Evolutionary conservation across 495 filamentous ascomycete genomes (phyloP), one percentile per base, ranked within the genome.

Genomic region (Chaetomium tenue): DNA sequence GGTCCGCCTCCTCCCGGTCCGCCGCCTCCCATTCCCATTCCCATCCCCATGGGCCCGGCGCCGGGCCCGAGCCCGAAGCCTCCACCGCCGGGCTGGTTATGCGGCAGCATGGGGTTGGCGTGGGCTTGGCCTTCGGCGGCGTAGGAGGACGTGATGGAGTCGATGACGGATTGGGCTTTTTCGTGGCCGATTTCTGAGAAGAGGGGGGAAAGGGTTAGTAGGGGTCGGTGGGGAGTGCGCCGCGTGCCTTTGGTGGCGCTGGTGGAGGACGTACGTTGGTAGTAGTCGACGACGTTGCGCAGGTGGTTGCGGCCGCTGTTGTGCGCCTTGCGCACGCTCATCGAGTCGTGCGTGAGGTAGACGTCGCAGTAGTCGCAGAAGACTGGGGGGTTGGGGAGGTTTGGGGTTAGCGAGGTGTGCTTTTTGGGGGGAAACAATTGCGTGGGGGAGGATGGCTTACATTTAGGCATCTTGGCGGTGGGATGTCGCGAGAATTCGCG

Each of bases 291-390:
- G 15, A 98, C 94, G 75, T 98, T 98, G 66, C 95, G 89, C 55
- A 98, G 82, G 72, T 98, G 94, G 78, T 98, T 98, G 53, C 93
- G 86, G 63, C 94, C 94, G 70, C 86, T 89, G 82, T 98, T 98
- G 78, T 98, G 94, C 18, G 94, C 94, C 79, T 97, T 97, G 72
- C 94, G 91, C 72, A 98, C 94, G 80, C 91, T 96, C 93, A 98
- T 98, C 16, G 91, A 96, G 87, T 98, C 95, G 83, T 98, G 94
- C 63, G 95, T 98, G 68, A 98, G 90, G 84, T 98, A 98, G 76
- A 98, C 95, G 88, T 98, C 94, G 85, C 94, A 98, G 82, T 98
- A 98, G 76, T 98, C 94, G 83, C 94, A 93, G 91, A 76, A 79
- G 66, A 82, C 67, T 77, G 69, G 52, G 26, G 33, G 8, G 5